phyloP scores from a whole-genome alignment of 2,329 filamentous ascomycete genomes.

The Fusarium nisikadoi region DNA sequence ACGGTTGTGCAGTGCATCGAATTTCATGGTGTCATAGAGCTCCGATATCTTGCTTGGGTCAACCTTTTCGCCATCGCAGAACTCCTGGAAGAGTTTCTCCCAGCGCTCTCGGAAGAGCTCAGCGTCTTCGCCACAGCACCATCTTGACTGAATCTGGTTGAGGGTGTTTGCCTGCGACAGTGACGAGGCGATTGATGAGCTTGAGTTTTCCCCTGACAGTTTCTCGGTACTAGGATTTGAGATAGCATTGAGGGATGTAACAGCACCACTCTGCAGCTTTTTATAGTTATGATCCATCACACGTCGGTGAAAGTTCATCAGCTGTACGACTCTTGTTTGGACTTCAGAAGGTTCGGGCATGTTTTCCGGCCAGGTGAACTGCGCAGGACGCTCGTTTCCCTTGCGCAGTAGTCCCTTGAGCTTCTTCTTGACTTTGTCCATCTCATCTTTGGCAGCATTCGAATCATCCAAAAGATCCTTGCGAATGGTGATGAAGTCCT shows the following conservation, averaged over 20 bases:
- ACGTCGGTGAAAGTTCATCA: conserved; percentile 96
- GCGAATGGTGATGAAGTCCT: conserved; percentile 88
- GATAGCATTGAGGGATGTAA: conserved; percentile 69
- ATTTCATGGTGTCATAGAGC: conserved; percentile 99
- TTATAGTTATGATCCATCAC: conserved; percentile 96
- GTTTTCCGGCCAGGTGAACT: conserved; percentile 98
- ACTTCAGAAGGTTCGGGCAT: conserved; percentile 95
- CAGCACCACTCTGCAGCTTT: conserved; percentile 76
- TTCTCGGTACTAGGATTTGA: conserved; percentile 63
- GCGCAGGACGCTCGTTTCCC: conserved; percentile 90
- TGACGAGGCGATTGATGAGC: conserved; percentile 58
- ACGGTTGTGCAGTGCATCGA: conserved; percentile 95
- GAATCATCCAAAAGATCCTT: conserved; percentile 97
- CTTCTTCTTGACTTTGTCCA: conserved; percentile 99
- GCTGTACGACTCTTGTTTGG: conserved; percentile 87
- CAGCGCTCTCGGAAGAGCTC: conserved; percentile 95
- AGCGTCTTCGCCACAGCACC: conserved; percentile 96
- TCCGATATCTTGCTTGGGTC: conserved; percentile 99
- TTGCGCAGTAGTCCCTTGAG: conserved; percentile 91
- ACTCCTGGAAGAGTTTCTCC: conserved; percentile 98
- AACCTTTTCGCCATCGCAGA: conserved; percentile 96
- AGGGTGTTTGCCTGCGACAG: conserved; percentile 71
- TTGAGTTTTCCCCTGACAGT: conserved; percentile 54
- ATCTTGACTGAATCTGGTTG: conserved; percentile 83
- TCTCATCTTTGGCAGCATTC: conserved; percentile 97